Evolutionary conservation across 345 rosid genomes (phyloP).

Genomic region (Geranium rotundifolium): DNA sequence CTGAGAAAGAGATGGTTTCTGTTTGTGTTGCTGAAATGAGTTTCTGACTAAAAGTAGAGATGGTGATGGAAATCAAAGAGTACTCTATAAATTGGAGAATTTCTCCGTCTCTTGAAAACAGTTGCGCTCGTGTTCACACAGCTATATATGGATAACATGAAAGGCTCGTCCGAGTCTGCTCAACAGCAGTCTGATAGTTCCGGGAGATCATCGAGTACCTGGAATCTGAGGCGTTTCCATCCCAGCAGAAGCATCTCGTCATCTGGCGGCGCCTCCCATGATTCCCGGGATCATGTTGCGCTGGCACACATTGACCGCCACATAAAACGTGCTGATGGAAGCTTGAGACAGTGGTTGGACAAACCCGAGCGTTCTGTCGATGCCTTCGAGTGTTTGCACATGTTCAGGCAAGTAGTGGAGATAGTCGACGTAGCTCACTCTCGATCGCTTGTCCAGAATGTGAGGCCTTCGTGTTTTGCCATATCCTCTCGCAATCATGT

Average conservation of each 20-base stretch:
- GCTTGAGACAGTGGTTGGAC: slow-evolving; percentile 82
- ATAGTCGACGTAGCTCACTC: slow-evolving; percentile 68
- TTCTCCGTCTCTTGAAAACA: slow-evolving; percentile 30
- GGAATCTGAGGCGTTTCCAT: slow-evolving; percentile 24
- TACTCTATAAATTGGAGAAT: slow-evolving; percentile 24
- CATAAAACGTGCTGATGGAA: slow-evolving; percentile 47
- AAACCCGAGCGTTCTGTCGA: slow-evolving; percentile 52
- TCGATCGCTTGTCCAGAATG: slow-evolving; percentile 66
- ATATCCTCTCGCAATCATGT: slow-evolving; percentile 69
- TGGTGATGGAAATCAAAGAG: slow-evolving; percentile 23
- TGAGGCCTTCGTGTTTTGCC: slow-evolving; percentile 68
- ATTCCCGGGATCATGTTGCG: slow-evolving; percentile 24
- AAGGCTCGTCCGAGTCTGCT: slow-evolving; percentile 50
- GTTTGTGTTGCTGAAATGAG: slow-evolving; percentile 20
- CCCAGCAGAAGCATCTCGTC: slow-evolving; percentile 18
- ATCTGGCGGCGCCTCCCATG: slow-evolving; percentile 2
- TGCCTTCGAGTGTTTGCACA: slow-evolving; percentile 61
- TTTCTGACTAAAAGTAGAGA: slow-evolving; percentile 30
- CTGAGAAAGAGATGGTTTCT: slow-evolving; percentile 12
- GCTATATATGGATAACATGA: slow-evolving; percentile 52
- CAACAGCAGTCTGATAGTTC: slow-evolving; percentile 37
- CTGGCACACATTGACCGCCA: slow-evolving; percentile 29
- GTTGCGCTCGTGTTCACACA: slow-evolving; percentile 25
- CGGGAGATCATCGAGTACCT: slow-evolving; percentile 29
- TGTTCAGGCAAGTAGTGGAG: slow-evolving; percentile 73